Conservation (phyloP, 2,329 filamentous ascomycete genomes). For the Kalaharituber pfeilii region DNA sequence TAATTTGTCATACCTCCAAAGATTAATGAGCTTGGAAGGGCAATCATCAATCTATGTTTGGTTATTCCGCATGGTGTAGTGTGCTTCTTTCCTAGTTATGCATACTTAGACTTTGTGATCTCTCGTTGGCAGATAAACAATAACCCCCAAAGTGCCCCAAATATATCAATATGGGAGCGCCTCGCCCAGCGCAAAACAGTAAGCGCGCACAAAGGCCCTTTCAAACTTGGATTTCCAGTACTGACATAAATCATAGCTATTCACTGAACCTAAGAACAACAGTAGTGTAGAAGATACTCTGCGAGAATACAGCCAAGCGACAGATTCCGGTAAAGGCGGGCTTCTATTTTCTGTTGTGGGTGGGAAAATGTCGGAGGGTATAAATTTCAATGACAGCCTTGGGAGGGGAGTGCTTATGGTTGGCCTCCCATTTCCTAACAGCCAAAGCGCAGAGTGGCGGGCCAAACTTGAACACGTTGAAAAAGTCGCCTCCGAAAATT, state of each 20-base stretch:
- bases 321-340: slow-evolving; percentile 48
- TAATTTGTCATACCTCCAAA: slow-evolving; percentile 18
- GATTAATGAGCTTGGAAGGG: slow-evolving; percentile 54
- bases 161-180: slow-evolving; percentile 41
- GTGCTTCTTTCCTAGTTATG: slow-evolving; percentile 89
- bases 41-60: slow-evolving; percentile 53
- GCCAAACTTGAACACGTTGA: slow-evolving; percentile 81
- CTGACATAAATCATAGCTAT: slow-evolving; percentile 8
- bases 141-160: slow-evolving; percentile 19
- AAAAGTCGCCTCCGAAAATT: slow-evolving; percentile 32
- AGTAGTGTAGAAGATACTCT: slow-evolving; percentile 50
- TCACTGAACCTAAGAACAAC: slow-evolving; percentile 31
- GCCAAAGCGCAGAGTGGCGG: slow-evolving; percentile 78
- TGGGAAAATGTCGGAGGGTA: slow-evolving; percentile 89
- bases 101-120: slow-evolving; percentile 64
- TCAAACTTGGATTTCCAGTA: background rate
- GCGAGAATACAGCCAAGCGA: slow-evolving; percentile 50
- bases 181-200: slow-evolving; percentile 43
- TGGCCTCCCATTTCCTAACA: slow-evolving; percentile 82
- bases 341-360: slow-evolving; percentile 80
- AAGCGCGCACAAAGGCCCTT: slow-evolving; percentile 28
- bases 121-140: slow-evolving; percentile 39
- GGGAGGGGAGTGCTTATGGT: slow-evolving; percentile 84
- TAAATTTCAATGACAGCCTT: slow-evolving; percentile 87
- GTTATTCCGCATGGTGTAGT: slow-evolving; percentile 77